Percentiles rank a stretch among this genome's conserved stretches.
Conservation (phyloP, 2,329 filamentous ascomycete species). For the Colletotrichum neosansevieriae region DNA sequence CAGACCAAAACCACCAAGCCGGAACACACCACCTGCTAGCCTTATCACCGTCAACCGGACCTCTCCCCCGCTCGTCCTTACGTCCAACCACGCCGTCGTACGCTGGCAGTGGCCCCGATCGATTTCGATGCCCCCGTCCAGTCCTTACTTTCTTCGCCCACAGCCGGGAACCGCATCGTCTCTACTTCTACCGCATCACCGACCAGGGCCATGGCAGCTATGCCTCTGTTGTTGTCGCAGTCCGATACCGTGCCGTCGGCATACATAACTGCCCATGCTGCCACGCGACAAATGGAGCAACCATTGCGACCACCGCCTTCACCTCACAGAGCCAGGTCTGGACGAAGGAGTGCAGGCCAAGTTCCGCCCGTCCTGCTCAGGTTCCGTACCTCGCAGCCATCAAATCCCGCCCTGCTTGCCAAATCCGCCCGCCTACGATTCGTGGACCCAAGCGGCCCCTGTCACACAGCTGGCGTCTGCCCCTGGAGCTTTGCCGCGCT, state of each 20-base stretch:
- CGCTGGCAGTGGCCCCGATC: not conserved
- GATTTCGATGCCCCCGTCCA: not conserved
- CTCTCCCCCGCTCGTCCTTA: slow-evolving; percentile 1
- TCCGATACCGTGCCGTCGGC: slow-evolving; percentile 10
- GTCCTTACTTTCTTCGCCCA: no score
- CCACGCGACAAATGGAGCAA: slow-evolving; percentile 40
- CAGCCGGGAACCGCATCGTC: no score
- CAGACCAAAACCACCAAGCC: slow-evolving; percentile 29
- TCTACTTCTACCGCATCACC: not conserved
- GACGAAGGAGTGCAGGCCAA: slow-evolving; percentile 30
- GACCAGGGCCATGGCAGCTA: not conserved
- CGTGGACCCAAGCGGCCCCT: slow-evolving; percentile 39
- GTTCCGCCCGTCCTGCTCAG: slow-evolving; percentile 5
- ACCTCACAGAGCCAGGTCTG: slow-evolving; percentile 26
- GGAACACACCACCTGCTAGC: slow-evolving; percentile 20
- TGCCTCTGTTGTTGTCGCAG: not conserved
- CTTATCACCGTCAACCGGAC: slow-evolving; percentile 2
- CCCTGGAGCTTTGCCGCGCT: slow-evolving; percentile 33
- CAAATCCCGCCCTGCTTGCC: slow-evolving; percentile 14
- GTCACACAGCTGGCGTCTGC: slow-evolving; percentile 22
- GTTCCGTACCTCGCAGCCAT: slow-evolving; percentile 23
- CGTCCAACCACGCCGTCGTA: not conserved
- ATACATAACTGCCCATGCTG: slow-evolving; percentile 26
- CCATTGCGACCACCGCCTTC: slow-evolving; percentile 33
- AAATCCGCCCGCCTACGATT: slow-evolving; percentile 24